A percentile compares a stretch with the other conserved stretches of the same genome.
These are phyloP conservation scores for Metschnikowia cubensis DNA, from an alignment of 805 yeast species.

Conservation along the genomic window DNA sequence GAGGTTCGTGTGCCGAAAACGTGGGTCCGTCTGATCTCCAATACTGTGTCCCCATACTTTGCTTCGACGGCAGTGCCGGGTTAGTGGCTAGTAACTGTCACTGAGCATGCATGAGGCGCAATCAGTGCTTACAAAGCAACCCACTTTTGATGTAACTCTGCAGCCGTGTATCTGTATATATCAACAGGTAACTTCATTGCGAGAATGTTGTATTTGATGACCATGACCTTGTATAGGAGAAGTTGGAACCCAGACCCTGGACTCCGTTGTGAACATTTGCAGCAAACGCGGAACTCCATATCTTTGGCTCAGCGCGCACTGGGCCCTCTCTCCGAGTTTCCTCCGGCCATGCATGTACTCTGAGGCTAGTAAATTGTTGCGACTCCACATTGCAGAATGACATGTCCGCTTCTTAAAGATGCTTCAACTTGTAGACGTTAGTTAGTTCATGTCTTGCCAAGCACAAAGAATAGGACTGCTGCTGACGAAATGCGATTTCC, in stretches of 20 bases:
- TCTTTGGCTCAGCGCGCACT: neutral
- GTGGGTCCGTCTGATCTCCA: neutral
- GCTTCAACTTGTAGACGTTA: neutral
- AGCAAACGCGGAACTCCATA: conserved; percentile 2
- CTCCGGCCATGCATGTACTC: neutral
- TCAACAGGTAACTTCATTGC: too few relatives aligned
- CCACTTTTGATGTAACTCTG: neutral
- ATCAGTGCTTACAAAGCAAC: neutral
- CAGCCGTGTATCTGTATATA: neutral
- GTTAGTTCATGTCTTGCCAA: neutral
- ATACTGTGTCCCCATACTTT: neutral
- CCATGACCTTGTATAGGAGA: neutral
- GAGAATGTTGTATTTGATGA: too few relatives aligned
- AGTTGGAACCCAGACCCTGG: neutral
- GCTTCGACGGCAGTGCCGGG: neutral
- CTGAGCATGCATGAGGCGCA: conserved; percentile 2
- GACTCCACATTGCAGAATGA: neutral
- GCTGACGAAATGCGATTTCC: too few relatives aligned
- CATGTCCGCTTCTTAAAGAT: neutral
- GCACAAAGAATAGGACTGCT: neutral
- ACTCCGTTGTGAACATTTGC: neutral
- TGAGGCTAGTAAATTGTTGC: neutral
- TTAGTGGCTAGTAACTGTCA: neutral
- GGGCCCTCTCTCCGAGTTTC: neutral
- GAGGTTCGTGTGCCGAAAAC: neutral